Base-by-base conservation (phyloP, 2,329 filamentous ascomycete species). In the Trichoderma lentiforme region DNA sequence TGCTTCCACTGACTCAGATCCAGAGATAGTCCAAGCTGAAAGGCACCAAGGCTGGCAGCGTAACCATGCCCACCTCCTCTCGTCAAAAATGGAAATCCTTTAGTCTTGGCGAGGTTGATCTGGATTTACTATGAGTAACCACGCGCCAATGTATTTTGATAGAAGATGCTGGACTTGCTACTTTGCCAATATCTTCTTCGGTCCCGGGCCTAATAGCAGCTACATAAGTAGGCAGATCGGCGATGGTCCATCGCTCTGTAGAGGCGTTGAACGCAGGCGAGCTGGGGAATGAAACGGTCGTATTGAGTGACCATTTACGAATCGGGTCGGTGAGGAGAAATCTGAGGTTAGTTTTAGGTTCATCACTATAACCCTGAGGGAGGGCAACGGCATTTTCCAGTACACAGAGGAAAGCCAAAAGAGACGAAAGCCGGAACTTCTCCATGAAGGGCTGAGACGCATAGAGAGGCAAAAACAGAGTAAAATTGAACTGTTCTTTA, bases 11-110 rank as follows among this genome's bases (percentile, higher is more conserved):
- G 56, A 12, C 66, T 69, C n/a, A 69, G 5, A 24, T 69, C 66
- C 3, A 69, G 56, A 26, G 66, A 69, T 3, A 69, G 30, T 14
- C 66, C 66, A 26, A 61, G 24, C 18, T 69, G 66, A 11, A 69
- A 61, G 15, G 9, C 21, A 6, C 18, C 36, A 18, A 69, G 36
- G 12, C 66, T 69, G 6, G 66, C 66, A 12, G 66, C 36, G 21
- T 69, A 69, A 32, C 66, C 66, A n/a, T 69, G 66, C 3, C 66
- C 66, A 6, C 14, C 66, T 4, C 66, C 57, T 12, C 66, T 56
- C 26, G 66, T 47, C 32, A 69, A 24, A 15, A 69, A 69, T 8
- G 66, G 56, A 14, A 69, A 51, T 7, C 26, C 28, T 9, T 34
- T 34, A 1, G 56, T 18, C 15, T 4, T 61, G 28, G 66, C 56